Evolutionary conservation across 805 yeast genomes (phyloP), one percentile per base, ranked within the genome.

Genomic region (Sungouiozyma ichnusensis): DNA sequence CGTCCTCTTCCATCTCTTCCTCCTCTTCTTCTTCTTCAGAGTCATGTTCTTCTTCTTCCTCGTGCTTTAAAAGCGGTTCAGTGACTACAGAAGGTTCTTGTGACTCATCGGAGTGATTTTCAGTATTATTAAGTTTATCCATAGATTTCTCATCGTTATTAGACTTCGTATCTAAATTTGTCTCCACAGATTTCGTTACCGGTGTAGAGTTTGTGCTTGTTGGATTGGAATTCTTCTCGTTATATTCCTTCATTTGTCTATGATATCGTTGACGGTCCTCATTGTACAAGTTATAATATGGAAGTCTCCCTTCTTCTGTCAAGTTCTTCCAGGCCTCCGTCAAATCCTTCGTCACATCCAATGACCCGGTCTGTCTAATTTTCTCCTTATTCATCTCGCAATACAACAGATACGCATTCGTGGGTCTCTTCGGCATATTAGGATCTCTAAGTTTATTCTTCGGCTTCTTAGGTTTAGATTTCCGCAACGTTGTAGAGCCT

Each of bases 301-400:
- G 87, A 48, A 75, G 76, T 44, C 84, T 74, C 8, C 73, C 84
- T 20, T 77, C 82, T 33, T 78, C 81, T 44, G 70, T 74, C 51
- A 88, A 68, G 40, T 66, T 69, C 54, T 84, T 84, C 97, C 97
- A 88, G 3, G 81, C 79, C 48, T 85, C 95, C 1, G 94, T 77
- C 67, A 88, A 68, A 14, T 81, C 81, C 53, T 76, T 80, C 2
- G 94, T 80, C 36, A 85, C 68, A 56, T 88, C 96, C 33, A 64
- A 64, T 24, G 70, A 68, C 8, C 78, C 79, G 46, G 73, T 76
- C 39, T 72, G 69, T 47, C 75, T 77, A 33, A 85, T 72, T 39
- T 73, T 68, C 37, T 85, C 95, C 61, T 84, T 84, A 55, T 85
- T 94, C 65, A 74, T 65, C 45, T 88, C 97, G 63, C 96, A 88